Base-by-base conservation (phyloP, 371 early-diverging fungal genomes). In the Rhizopus arrhizus region DNA sequence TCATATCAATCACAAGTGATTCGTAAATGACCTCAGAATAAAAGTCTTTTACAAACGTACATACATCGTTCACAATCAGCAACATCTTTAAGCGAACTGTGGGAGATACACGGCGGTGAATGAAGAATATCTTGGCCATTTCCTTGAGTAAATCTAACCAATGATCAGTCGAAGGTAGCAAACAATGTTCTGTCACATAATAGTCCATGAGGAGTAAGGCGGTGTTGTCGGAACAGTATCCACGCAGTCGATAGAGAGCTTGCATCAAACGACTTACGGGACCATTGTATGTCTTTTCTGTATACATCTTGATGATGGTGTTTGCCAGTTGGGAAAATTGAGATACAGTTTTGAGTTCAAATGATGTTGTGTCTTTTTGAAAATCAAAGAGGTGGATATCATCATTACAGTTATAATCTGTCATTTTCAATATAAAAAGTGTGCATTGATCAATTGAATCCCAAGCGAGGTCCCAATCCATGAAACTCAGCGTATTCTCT, bases 151-250 rank as follows among this genome's bases (percentile, higher is more conserved):
- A 64, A 15, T 72, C 75, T 8, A 87, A 61, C 87, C 89, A 90
- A 60, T 78, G 64, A 10, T 84, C 74, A 32, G 85, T 80, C 28
- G 87, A 88, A 10, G 91, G 88, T 31, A 86, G 74, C 40, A 89
- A 75, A 6, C 73, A 59, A 36, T 89, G 88, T 43, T 88, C 87
- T 0, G 63, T 58, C 28, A 85, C 81, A 54, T 88, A 83, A 43
- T 88, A 85, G 12, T 74, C 75, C 53, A 90, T 68, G 50, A 89
- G 61, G 41, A 80, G 66, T 28, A 74, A 51, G 4, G 89, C 82
- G 15, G 83, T 78, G 4, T 82, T 79, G 56, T 86, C 85, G 10
- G 83, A 75, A 4, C 86, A 72, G 57, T 81, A 77, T 38, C 66
- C 74, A 35, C 86, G 84, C 40, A 89, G 54, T 22, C 67, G 53